Percentiles rank a stretch among this genome's conserved stretches.
These are phyloP conservation scores for Gentiana straminea DNA, from an alignment of 257 asterid species.

Conservation along the genomic window DNA sequence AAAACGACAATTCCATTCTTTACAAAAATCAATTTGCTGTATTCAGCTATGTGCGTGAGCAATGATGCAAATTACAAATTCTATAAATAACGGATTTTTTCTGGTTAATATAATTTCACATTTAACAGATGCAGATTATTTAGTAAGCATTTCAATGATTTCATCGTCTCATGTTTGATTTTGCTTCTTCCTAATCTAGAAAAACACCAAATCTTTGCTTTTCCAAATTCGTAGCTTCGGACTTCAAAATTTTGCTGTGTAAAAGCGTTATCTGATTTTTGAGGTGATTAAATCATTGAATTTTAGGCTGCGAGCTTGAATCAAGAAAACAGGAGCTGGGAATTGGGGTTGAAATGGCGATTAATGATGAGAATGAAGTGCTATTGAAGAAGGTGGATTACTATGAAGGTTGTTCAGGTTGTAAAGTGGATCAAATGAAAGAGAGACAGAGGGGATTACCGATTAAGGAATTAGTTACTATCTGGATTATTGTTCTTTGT, in stretches of 20 bases:
- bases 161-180: too few species aligned
- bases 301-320: not conserved
- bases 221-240: too few species aligned
- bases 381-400: conserved; percentile 18
- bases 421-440: conserved; percentile 30
- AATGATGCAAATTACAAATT: too few species aligned
- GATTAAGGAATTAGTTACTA: conserved; percentile 20
- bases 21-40: too few species aligned
- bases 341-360: conserved; percentile 3
- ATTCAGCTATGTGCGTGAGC: too few species aligned
- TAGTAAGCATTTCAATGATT: too few species aligned
- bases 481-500: conserved; percentile 38
- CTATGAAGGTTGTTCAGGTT: conserved; percentile 35
- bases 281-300: not conserved
- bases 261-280: not conserved
- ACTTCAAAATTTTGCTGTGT: too few species aligned
- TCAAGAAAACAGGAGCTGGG: not conserved
- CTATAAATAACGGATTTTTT: too few species aligned
- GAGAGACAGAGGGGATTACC: conserved; percentile 26
- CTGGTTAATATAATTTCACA: too few species aligned
- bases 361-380: conserved; percentile 1
- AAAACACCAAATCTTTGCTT: too few species aligned
- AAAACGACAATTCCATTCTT: too few species aligned
- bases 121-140: too few species aligned
- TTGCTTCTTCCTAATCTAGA: not conserved